phyloP scores from a whole-genome alignment of 768 basidiomycete genomes.

The Termitomyces sp. region DNA sequence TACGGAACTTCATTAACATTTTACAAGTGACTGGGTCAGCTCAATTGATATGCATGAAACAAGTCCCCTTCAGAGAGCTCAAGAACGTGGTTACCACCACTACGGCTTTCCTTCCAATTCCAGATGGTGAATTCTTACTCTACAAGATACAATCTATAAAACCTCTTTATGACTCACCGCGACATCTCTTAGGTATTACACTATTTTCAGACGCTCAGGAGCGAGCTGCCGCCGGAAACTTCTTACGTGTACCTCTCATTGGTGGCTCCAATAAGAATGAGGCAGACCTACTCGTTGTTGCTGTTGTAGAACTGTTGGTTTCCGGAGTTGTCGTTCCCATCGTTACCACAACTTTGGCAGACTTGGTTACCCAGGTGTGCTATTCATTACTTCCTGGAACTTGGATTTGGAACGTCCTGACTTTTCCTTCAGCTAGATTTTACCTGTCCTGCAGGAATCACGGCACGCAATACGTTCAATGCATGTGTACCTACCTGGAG shows the following conservation, averaged over 20 bases:
- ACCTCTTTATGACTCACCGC: neutral
- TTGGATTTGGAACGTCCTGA: too few species aligned
- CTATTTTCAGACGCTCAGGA: slow-evolving; percentile 24
- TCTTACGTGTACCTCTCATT: slow-evolving; percentile 11
- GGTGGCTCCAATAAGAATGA: neutral
- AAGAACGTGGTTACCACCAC: slow-evolving; percentile 26
- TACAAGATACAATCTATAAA: neutral
- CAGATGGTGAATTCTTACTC: slow-evolving; percentile 23
- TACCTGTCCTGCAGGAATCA: slow-evolving; percentile 9
- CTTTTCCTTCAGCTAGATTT: slow-evolving; percentile 8
- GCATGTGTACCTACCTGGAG: slow-evolving; percentile 15
- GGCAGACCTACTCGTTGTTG: neutral
- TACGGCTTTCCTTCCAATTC: slow-evolving; percentile 23
- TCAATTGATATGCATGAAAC: slow-evolving; percentile 33
- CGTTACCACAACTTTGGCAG: neutral
- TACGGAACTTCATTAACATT: neutral
- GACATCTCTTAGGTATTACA: slow-evolving; percentile 21
- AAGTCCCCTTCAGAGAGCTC: slow-evolving; percentile 21
- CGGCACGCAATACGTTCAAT: slow-evolving; percentile 1
- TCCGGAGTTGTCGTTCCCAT: neutral
- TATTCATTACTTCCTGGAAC: neutral
- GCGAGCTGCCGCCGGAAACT: slow-evolving; percentile 13
- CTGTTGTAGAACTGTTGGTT: neutral
- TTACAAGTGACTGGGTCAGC: slow-evolving; percentile 16
- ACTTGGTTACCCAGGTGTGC: neutral